These are phyloP conservation scores for Ulvella scutata DNA, from an alignment of 139 green algal genomes.

Conservation along the genomic window DNA sequence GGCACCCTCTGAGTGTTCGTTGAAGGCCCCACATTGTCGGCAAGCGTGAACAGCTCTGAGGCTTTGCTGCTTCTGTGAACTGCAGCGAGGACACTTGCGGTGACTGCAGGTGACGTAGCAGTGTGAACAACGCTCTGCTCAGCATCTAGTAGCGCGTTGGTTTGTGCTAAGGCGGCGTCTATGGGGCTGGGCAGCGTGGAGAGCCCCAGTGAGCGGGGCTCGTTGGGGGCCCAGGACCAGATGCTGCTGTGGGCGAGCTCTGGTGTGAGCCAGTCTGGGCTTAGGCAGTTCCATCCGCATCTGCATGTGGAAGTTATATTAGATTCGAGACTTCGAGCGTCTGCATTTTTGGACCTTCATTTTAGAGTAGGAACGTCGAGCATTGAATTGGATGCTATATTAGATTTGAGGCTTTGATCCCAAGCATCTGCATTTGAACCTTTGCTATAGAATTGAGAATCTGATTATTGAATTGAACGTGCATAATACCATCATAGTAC, in stretches of 20 bases:
- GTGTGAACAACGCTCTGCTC: background rate
- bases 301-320: too few species aligned
- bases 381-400: too few species aligned
- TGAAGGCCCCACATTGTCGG: background rate
- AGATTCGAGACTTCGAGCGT: too few species aligned
- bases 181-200: background rate
- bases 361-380: too few species aligned
- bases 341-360: too few species aligned
- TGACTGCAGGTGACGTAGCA: background rate
- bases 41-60: background rate
- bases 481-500: too few species aligned
- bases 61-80: background rate
- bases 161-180: background rate
- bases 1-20: too few species aligned
- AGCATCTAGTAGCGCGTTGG: background rate
- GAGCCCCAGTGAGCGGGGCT: slow-evolving; percentile 9
- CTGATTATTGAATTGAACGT: too few species aligned
- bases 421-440: too few species aligned
- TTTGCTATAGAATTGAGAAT: too few species aligned
- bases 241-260: slow-evolving; percentile 20
- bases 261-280: slow-evolving; percentile 42
- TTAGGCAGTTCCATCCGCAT: slow-evolving; percentile 46
- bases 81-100: background rate
- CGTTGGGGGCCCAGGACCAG: slow-evolving; percentile 43
- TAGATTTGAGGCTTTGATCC: too few species aligned